These are phyloP conservation scores for Psilocybe subaeruginosa DNA, from an alignment of 768 basidiomycete genomes.

Conservation along the genomic window DNA sequence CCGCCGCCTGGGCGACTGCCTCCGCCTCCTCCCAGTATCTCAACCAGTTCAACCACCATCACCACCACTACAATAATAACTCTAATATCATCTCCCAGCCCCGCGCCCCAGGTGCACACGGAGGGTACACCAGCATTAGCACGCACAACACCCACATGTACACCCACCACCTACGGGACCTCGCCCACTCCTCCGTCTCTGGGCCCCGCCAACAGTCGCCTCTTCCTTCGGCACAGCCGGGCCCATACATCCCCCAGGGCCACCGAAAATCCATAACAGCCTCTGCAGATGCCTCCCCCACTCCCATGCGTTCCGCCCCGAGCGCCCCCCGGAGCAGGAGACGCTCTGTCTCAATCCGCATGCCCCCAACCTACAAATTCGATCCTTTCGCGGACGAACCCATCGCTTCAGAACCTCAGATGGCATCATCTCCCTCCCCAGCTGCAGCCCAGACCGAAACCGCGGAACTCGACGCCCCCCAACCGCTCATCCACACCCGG, in stretches of 20 bases:
- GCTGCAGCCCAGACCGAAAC: neutral
- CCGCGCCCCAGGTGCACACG: constrained; percentile 7
- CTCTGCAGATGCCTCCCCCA: no score
- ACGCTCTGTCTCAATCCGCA: constrained; percentile 28
- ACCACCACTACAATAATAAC: constrained; percentile 8
- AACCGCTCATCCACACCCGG: no score
- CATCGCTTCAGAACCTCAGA: neutral
- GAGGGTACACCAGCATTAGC: constrained; percentile 23
- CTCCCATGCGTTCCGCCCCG: neutral
- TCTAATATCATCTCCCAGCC: constrained; percentile 11
- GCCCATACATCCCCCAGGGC: no score
- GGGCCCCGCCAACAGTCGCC: neutral
- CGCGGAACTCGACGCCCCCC: neutral
- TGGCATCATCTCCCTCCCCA: neutral
- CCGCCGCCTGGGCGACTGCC: constrained; percentile 28
- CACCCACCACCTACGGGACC: constrained; percentile 27
- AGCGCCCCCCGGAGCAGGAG: constrained; percentile 1
- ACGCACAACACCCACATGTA: constrained; percentile 27
- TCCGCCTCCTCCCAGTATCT: constrained; percentile 9
- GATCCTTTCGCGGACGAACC: constrained; percentile 40
- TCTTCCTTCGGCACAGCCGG: constrained; percentile 4
- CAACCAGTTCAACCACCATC: constrained; percentile 3
- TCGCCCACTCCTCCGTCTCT: constrained; percentile 11
- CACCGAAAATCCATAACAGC: no score
- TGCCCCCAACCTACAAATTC: constrained; percentile 31